phyloP scores from a whole-genome alignment of 2,329 filamentous ascomycete genomes.

The Lachnellula willkommii region DNA sequence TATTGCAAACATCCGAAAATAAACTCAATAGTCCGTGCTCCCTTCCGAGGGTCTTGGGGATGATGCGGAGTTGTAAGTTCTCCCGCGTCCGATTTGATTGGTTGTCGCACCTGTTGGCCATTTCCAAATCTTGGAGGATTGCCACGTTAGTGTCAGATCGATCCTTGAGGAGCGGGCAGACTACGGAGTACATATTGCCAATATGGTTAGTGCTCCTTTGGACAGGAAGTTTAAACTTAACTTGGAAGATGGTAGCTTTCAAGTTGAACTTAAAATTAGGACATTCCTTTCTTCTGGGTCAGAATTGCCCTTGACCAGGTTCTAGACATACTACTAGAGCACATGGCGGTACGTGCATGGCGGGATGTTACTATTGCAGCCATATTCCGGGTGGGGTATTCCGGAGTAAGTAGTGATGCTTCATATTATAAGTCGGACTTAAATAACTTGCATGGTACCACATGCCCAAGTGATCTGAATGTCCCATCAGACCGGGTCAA shows the following conservation, averaged over 20 bases:
- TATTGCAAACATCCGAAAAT: background rate
- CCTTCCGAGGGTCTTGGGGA: background rate
- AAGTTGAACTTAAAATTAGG: background rate
- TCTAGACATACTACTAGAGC: background rate
- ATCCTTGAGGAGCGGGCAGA: background rate
- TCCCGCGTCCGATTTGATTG: background rate
- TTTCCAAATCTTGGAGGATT: background rate
- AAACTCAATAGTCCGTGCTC: conserved; percentile 3
- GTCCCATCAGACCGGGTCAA: conserved; percentile 1
- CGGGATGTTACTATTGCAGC: background rate
- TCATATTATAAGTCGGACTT: background rate
- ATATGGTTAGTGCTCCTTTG: background rate
- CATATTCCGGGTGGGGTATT: background rate
- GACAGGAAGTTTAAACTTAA: background rate
- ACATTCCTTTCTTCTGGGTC: no score
- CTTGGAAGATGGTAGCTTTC: background rate
- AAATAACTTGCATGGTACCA: background rate
- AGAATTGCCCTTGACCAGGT: no score
- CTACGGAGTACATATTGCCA: background rate
- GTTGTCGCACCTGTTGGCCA: background rate
- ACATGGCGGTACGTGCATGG: background rate
- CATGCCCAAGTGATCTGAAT: background rate
- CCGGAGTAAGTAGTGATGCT: background rate
- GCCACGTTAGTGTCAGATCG: background rate
- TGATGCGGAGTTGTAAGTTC: background rate